Evolutionary conservation across 805 yeast genomes (phyloP).

Genomic region (Saccharomyces paradoxus): DNA sequence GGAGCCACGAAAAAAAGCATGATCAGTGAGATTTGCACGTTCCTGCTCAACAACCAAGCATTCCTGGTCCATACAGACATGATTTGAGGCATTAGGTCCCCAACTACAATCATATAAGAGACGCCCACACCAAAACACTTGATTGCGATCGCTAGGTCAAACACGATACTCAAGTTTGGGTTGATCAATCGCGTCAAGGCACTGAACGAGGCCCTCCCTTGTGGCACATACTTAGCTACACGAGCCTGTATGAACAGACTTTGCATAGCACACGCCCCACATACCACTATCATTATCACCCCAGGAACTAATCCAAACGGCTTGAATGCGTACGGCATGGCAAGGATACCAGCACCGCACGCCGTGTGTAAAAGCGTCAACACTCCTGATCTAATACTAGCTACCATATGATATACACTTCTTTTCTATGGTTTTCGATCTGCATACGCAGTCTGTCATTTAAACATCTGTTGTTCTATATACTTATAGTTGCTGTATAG

Average conservation of each 20-base stretch:
- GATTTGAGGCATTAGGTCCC: constrained; percentile 58
- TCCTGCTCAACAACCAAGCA: constrained; percentile 34
- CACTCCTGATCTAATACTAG: constrained; percentile 18
- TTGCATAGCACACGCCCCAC: constrained; percentile 16
- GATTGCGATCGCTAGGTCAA: constrained; percentile 56
- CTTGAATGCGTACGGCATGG: constrained; percentile 57
- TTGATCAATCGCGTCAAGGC: constrained; percentile 51
- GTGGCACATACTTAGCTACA: constrained; percentile 43
- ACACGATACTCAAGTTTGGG: constrained; percentile 48
- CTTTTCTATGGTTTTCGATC: background rate
- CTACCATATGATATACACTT: constrained; percentile 7
- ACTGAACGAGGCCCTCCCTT: constrained; percentile 52
- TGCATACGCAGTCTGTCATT: background rate
- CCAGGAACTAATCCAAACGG: constrained; percentile 20
- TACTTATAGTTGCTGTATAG: background rate
- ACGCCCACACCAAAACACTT: constrained; percentile 62
- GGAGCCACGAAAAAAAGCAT: constrained; percentile 39
- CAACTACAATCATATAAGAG: constrained; percentile 56
- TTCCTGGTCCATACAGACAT: constrained; percentile 22
- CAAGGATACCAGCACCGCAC: constrained; percentile 54
- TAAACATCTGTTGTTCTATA: background rate
- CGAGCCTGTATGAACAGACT: constrained; percentile 59
- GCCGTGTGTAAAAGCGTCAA: constrained; percentile 24
- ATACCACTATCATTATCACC: constrained; percentile 10
- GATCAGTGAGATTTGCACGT: constrained; percentile 53